phyloP scores from a whole-genome alignment of 768 basidiomycete genomes.

The Agaricus sinodeliciosus region DNA sequence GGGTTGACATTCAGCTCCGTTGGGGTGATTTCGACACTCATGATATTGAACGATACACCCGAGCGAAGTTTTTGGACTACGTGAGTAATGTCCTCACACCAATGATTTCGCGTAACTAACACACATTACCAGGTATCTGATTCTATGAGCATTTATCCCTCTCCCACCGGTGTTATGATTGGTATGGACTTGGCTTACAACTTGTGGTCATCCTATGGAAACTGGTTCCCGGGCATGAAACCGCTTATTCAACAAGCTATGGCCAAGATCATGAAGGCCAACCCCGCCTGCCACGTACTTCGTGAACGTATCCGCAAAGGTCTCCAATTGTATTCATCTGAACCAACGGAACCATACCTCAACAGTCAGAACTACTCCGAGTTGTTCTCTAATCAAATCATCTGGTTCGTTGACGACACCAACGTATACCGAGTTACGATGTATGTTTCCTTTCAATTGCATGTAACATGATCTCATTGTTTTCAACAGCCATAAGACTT shows the following conservation, averaged over 20 bases:
- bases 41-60: slow-evolving; percentile 97
- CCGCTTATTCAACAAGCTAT: slow-evolving; percentile 97
- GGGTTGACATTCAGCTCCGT: slow-evolving; percentile 92
- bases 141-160: slow-evolving; percentile 98
- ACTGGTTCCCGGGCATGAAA: slow-evolving; percentile 99
- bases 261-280: slow-evolving; percentile 99
- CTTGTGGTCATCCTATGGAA: slow-evolving; percentile 96
- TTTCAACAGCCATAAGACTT: slow-evolving; percentile 82
- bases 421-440: slow-evolving; percentile 99
- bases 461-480: not conserved
- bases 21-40: slow-evolving; percentile 99
- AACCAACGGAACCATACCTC: slow-evolving; percentile 97
- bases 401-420: slow-evolving; percentile 99
- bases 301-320: slow-evolving; percentile 99
- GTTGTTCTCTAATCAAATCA: slow-evolving; percentile 97
- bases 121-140: slow-evolving; percentile 62
- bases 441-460: slow-evolving; percentile 26
- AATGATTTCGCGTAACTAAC: slow-evolving; percentile 2
- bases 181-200: slow-evolving; percentile 99
- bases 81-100: slow-evolving; percentile 31
- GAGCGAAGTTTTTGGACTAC: slow-evolving; percentile 98
- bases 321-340: slow-evolving; percentile 96
- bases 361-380: slow-evolving; percentile 99
- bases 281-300: slow-evolving; percentile 94
- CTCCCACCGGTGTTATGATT: slow-evolving; percentile 97